Conservation (phyloP, 2,329 filamentous ascomycete genomes). For the Talaromyces rugulosus region DNA sequence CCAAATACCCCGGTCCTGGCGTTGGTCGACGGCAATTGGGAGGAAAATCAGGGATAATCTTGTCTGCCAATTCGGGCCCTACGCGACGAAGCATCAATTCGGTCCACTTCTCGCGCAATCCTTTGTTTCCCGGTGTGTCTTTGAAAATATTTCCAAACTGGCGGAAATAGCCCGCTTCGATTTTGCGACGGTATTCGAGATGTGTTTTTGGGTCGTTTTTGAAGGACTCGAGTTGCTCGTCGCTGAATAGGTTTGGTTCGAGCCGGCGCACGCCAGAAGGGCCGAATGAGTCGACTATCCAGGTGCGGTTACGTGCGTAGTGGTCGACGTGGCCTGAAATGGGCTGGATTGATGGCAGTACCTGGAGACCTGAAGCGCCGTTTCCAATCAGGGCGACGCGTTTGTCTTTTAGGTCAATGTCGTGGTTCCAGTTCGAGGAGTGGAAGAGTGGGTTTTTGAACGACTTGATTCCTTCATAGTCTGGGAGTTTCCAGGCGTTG, state of each 20-base stretch:
- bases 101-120: constrained; percentile 46
- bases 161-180: constrained; percentile 61
- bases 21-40: constrained; percentile 63
- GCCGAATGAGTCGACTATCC: constrained; percentile 63
- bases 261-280: constrained; percentile 50
- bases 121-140: constrained; percentile 47
- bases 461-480: constrained; percentile 55
- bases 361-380: constrained; percentile 58
- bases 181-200: constrained; percentile 53
- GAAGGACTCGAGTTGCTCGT: constrained; percentile 55
- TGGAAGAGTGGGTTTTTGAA: constrained; percentile 57
- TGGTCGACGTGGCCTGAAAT: constrained; percentile 52
- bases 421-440: constrained; percentile 57
- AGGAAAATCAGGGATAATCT: constrained; percentile 59
- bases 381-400: constrained; percentile 60
- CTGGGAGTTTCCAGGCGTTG: constrained; percentile 61
- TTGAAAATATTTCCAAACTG: constrained; percentile 54
- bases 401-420: constrained; percentile 48
- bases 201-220: constrained; percentile 57
- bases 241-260: constrained; percentile 52
- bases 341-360: constrained; percentile 37
- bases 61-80: constrained; percentile 52
- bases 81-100: constrained; percentile 54
- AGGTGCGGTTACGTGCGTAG: constrained; percentile 62
- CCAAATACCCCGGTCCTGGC: constrained; percentile 63